These are phyloP conservation scores for Cenchrus purpureus DNA, from an alignment of 176 grass and related monocot species.

Conservation along the genomic window DNA sequence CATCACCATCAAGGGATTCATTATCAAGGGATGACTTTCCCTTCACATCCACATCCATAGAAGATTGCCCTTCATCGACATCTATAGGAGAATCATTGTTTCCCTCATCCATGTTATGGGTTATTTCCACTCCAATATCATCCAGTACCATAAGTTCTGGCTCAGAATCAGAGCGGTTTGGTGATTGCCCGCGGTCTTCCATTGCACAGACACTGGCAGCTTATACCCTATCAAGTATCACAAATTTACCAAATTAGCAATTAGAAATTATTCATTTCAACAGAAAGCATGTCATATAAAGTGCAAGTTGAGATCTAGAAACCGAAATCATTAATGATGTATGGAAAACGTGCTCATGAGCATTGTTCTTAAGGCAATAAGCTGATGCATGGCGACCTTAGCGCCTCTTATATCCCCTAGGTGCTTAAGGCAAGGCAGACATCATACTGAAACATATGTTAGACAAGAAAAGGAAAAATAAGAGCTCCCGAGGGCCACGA, in stretches of 20 bases:
- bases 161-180: conserved; percentile 36
- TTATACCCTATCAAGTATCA: conserved; percentile 36
- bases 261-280: conserved; percentile 21
- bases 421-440: too few species aligned
- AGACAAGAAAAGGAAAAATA: too few species aligned
- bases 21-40: conserved; percentile 30
- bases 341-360: neutral
- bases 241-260: conserved; percentile 7
- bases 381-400: too few species aligned
- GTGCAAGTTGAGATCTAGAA: neutral
- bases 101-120: conserved; percentile 32
- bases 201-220: conserved; percentile 21
- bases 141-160: conserved; percentile 43
- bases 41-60: conserved; percentile 42
- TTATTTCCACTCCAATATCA: conserved; percentile 31
- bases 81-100: conserved; percentile 40
- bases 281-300: neutral
- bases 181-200: conserved; percentile 40
- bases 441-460: too few species aligned
- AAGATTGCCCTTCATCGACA: conserved; percentile 26
- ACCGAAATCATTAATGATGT: neutral
- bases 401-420: too few species aligned
- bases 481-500: too few species aligned
- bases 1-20: conserved; percentile 24
- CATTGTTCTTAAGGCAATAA: too few species aligned